phyloP scores from a whole-genome alignment of 345 rosid genomes.

The Melaleuca quinquenervia region DNA sequence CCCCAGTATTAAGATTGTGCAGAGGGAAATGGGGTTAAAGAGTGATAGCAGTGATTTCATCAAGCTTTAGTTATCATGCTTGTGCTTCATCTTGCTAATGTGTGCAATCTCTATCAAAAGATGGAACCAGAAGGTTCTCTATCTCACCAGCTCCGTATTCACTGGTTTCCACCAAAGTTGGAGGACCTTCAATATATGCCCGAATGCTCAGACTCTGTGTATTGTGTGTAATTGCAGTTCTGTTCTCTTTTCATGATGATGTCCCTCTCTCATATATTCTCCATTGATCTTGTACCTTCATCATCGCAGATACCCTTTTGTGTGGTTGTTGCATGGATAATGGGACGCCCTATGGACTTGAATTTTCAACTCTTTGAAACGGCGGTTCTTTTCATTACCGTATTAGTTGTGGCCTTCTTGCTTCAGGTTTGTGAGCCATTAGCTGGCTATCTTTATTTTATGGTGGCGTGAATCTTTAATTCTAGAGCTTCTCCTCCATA shows the following conservation, averaged over 20 bases:
- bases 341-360: slow-evolving; percentile 70
- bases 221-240: background rate
- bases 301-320: slow-evolving; percentile 63
- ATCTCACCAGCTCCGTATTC: background rate
- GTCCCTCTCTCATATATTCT: background rate
- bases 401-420: slow-evolving; percentile 71
- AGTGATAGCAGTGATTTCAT: background rate
- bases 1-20: background rate
- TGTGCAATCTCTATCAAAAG: background rate
- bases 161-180: background rate
- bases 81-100: background rate
- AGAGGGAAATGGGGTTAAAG: background rate
- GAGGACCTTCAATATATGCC: background rate
- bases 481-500: background rate
- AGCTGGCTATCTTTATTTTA: background rate
- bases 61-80: background rate
- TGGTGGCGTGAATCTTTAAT: background rate
- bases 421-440: slow-evolving; percentile 43
- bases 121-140: background rate
- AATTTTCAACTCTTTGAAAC: slow-evolving; percentile 90
- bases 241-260: background rate
- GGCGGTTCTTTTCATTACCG: slow-evolving; percentile 65
- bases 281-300: background rate
- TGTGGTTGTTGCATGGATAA: slow-evolving; percentile 73
- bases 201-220: background rate